A percentile compares a stretch with the other conserved stretches of the same genome.
These are phyloP conservation scores for Cadophora sp. DNA, from an alignment of 2,329 filamentous ascomycete species.

Conservation along the genomic window DNA sequence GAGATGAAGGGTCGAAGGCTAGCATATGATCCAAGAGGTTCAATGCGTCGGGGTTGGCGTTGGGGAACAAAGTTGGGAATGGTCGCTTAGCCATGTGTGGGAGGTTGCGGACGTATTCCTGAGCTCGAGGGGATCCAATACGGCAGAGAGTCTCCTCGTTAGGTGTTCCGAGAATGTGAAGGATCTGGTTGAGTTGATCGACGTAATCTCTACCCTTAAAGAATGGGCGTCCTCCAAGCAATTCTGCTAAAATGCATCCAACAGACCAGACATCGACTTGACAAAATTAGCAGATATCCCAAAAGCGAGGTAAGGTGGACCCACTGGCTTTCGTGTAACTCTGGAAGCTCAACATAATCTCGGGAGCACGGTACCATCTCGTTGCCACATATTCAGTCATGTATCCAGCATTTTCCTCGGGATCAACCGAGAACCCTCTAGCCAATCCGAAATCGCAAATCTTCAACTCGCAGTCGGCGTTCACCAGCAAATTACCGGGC, in stretches of 20 bases:
- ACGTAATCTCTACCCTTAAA: conserved; percentile 99
- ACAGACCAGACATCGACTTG: conserved; percentile 99
- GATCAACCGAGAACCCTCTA: conserved; percentile 94
- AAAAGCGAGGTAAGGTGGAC: conserved; percentile 50
- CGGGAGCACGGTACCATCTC: conserved; percentile 96
- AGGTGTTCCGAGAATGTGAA: conserved; percentile 96
- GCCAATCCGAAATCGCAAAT: conserved; percentile 98
- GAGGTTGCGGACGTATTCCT: conserved; percentile 97
- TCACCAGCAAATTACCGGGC: conserved; percentile 95
- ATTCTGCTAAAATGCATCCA: conserved; percentile 94
- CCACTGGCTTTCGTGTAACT: conserved; percentile 99
- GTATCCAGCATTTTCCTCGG: conserved; percentile 97
- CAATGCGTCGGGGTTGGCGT: conserved; percentile 94
- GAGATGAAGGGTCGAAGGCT: conserved; percentile 91
- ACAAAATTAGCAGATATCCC: conserved; percentile 24
- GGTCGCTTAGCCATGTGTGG: conserved; percentile 93
- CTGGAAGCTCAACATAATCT: conserved; percentile 99
- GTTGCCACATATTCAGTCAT: conserved; percentile 99
- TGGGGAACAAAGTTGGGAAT: conserved; percentile 87
- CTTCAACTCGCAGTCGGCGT: conserved; percentile 98
- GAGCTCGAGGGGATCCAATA: conserved; percentile 93
- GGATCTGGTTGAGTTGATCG: conserved; percentile 98
- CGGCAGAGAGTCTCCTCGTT: conserved; percentile 93
- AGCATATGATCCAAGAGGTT: conserved; percentile 97
- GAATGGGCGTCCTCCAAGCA: conserved; percentile 94